Evolutionary conservation across 2,329 filamentous ascomycete genomes (phyloP).

Genomic region (Periconia macrospinosa): DNA sequence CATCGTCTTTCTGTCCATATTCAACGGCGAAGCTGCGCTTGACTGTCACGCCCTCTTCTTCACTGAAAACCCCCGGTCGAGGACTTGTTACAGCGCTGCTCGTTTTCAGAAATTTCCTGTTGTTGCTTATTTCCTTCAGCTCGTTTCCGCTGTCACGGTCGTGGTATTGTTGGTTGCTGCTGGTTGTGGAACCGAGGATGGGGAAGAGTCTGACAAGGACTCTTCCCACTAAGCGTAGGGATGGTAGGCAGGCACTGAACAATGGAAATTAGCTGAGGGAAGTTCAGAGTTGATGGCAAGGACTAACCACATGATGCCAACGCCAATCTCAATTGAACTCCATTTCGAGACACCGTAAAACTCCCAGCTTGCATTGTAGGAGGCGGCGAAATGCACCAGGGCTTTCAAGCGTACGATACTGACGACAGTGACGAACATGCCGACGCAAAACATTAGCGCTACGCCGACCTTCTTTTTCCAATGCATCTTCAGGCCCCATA

Average conservation of each 20-base stretch:
- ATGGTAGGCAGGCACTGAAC: slow-evolving; percentile 44
- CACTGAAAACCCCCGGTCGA: neutral
- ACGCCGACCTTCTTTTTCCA: slow-evolving; percentile 40
- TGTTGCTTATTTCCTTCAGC: neutral
- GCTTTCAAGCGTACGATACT: slow-evolving; percentile 46
- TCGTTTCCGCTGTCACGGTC: slow-evolving; percentile 8
- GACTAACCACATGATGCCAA: slow-evolving; percentile 41
- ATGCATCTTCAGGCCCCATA: slow-evolving; percentile 29
- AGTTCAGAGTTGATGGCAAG: neutral
- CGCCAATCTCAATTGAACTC: slow-evolving; percentile 47
- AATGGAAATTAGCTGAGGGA: slow-evolving; percentile 10
- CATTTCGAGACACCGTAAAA: slow-evolving; percentile 43
- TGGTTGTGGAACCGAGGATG: slow-evolving; percentile 35
- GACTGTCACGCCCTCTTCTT: neutral
- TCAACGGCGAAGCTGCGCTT: neutral
- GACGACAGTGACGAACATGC: slow-evolving; percentile 46
- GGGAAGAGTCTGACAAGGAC: slow-evolving; percentile 43
- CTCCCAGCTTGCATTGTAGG: slow-evolving; percentile 46
- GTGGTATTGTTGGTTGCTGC: slow-evolving; percentile 24
- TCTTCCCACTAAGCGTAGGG: slow-evolving; percentile 39
- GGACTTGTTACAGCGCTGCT: neutral
- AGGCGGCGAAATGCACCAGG: slow-evolving; percentile 45
- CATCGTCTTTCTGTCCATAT: neutral
- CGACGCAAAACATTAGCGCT: slow-evolving; percentile 39
- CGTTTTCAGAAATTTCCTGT: neutral